Evolutionary conservation across 2,329 filamentous ascomycete species (phyloP).

Genomic region (Hymenoscyphus fraxineus): DNA sequence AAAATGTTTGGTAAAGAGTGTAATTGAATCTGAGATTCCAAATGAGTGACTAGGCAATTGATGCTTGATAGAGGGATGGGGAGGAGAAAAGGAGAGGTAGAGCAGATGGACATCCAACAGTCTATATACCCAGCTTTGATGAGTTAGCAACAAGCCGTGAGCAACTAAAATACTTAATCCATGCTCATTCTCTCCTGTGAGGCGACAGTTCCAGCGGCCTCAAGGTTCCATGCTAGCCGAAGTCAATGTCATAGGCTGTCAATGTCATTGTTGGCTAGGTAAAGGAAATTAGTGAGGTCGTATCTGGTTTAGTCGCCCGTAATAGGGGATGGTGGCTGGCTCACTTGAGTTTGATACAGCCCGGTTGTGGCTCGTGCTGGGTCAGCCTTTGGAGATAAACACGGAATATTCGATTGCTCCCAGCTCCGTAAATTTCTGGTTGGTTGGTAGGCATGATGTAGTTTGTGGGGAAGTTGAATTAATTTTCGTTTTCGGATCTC

Average conservation of each 20-base stretch:
- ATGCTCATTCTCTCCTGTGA: background rate
- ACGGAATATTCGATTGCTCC: background rate
- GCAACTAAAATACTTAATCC: background rate
- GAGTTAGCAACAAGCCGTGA: background rate
- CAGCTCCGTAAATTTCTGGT: background rate
- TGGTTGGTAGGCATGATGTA: background rate
- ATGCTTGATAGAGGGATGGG: constrained; percentile 14
- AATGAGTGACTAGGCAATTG: constrained; percentile 11
- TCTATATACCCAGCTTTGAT: constrained; percentile 10
- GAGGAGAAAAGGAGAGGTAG: constrained; percentile 6
- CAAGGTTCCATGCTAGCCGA: background rate
- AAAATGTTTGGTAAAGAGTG: constrained; percentile 7
- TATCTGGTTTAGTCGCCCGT: constrained; percentile 3
- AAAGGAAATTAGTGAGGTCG: constrained; percentile 9
- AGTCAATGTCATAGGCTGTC: background rate
- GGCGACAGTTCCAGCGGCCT: background rate
- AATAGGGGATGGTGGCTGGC: constrained; percentile 6
- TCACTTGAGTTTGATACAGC: background rate
- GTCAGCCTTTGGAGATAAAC: background rate
- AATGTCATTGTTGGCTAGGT: background rate
- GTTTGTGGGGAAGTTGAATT: constrained; percentile 6
- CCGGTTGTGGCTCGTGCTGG: background rate
- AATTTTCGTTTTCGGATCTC: background rate
- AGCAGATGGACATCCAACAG: background rate
- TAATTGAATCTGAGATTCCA: constrained; percentile 16